Evolutionary conservation across 1,284 basidiomycete species (phyloP).

Genomic region (Heterobasidion occidentale): DNA sequence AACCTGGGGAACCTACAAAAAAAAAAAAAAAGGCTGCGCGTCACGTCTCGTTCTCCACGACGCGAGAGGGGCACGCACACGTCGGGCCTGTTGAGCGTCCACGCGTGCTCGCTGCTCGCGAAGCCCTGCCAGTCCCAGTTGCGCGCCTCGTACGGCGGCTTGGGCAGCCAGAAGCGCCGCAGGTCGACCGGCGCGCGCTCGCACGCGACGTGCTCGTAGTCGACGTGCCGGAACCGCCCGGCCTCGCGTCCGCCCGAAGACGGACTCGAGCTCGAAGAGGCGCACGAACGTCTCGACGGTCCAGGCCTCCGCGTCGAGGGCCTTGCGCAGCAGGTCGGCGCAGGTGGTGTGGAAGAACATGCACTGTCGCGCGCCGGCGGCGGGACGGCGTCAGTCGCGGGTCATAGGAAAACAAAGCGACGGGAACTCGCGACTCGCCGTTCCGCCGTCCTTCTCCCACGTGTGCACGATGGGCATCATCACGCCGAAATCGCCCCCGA

Average conservation of each 20-base stretch:
- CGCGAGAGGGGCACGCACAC: not conserved
- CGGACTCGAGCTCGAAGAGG: not conserved
- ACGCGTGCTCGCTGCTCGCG: not conserved
- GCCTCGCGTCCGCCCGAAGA: not conserved
- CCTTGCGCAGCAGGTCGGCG: not conserved
- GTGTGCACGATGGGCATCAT: not conserved
- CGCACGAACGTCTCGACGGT: not conserved
- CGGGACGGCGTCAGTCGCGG: not conserved
- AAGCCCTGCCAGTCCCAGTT: not conserved
- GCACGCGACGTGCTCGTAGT: not conserved
- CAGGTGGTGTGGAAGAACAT: not conserved
- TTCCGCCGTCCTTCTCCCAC: not conserved
- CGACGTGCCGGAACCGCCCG: not conserved
- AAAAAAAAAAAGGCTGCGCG: not conserved
- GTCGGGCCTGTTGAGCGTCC: not conserved
- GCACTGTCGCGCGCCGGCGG: not conserved
- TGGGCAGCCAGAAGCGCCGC: not conserved
- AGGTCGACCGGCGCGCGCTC: not conserved
- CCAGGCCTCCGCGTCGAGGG: not conserved
- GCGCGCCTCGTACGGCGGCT: not conserved
- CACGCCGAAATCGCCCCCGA: not conserved
- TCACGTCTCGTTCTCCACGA: too few relatives aligned
- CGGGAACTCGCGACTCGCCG: not conserved
- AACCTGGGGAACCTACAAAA: not conserved
- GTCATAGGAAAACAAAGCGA: not conserved